A percentile compares a stretch with the other conserved stretches of the same genome.
Conservation (phyloP, 129 eudicot genomes). For the Centrapalus pauciflorus region DNA sequence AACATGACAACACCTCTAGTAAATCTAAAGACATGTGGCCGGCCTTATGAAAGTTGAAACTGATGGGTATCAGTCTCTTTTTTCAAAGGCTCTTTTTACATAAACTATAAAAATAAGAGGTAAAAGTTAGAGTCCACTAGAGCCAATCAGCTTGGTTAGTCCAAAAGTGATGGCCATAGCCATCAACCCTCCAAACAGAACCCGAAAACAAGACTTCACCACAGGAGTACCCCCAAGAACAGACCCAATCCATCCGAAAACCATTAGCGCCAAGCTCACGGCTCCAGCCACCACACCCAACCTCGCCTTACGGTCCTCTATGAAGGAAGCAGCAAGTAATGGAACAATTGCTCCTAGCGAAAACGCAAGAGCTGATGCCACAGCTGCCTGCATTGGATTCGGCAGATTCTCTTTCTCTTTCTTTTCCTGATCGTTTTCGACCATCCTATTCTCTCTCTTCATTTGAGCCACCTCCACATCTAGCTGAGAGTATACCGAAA, state of each 20-base stretch:
- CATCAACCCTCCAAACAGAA: conserved; percentile 30
- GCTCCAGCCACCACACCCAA: conserved; percentile 35
- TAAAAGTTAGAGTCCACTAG: too few species aligned
- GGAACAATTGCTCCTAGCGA: conserved; percentile 41
- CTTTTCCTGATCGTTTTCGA: not conserved
- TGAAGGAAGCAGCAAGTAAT: conserved; percentile 39
- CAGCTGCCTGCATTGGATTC: conserved; percentile 47
- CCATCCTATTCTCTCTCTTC: conserved; percentile 20
- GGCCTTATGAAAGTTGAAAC: too few species aligned
- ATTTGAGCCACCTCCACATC: conserved; percentile 31
- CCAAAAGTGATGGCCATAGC: conserved; percentile 39
- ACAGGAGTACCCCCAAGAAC: conserved; percentile 28
- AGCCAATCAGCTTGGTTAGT: conserved; percentile 25
- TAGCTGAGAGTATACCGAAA: conserved; percentile 30
- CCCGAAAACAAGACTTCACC: conserved; percentile 24
- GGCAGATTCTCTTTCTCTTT: conserved; percentile 28
- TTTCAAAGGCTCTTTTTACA: too few species aligned
- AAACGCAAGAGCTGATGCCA: conserved; percentile 48
- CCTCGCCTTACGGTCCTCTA: conserved; percentile 30
- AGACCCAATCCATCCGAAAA: conserved; percentile 28
- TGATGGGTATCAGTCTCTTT: too few species aligned
- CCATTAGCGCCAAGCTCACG: conserved; percentile 28
- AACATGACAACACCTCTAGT: not conserved
- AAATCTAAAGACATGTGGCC: too few species aligned
- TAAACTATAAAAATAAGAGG: too few species aligned